phyloP scores from a whole-genome alignment of 371 early-diverging fungal genomes.

The Entomophthora muscae region DNA sequence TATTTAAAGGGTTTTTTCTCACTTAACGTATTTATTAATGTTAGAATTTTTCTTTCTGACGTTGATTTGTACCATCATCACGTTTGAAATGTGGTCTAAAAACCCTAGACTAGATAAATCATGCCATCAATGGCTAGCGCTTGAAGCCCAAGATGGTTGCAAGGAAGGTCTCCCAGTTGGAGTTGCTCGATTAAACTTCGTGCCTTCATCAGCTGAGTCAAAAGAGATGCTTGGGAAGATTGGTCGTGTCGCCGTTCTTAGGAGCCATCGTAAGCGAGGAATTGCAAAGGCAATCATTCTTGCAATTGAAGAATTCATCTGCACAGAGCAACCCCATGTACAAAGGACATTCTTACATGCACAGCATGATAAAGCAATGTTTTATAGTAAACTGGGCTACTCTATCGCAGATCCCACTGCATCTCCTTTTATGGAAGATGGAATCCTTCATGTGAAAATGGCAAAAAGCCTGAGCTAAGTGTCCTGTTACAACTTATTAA shows the following conservation, averaged over 20 bases:
- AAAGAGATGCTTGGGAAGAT: constrained; percentile 14
- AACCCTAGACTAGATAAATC: neutral
- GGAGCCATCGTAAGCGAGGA: constrained; percentile 17
- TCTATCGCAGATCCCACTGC: constrained; percentile 17
- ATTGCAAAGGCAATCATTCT: constrained; percentile 17
- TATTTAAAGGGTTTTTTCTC: neutral
- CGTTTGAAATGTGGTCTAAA: neutral
- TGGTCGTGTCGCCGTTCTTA: constrained; percentile 22
- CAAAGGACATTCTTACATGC: constrained; percentile 17
- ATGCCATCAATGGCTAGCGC: constrained; percentile 3
- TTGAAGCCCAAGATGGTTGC: constrained; percentile 10
- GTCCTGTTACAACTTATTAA: no score
- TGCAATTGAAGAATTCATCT: constrained; percentile 11
- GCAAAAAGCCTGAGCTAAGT: constrained; percentile 13
- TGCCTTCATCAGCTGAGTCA: neutral
- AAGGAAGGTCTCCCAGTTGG: constrained; percentile 6
- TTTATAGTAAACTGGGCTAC: constrained; percentile 25
- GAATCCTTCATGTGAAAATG: constrained; percentile 24
- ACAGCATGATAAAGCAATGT: constrained; percentile 21
- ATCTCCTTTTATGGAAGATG: constrained; percentile 19
- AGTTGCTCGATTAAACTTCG: constrained; percentile 12
- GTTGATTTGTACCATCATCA: neutral
- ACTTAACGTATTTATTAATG: neutral
- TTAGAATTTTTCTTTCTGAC: neutral
- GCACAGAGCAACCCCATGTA: constrained; percentile 11